phyloP scores from a whole-genome alignment of 768 basidiomycete species.

The Serendipita sp. region DNA sequence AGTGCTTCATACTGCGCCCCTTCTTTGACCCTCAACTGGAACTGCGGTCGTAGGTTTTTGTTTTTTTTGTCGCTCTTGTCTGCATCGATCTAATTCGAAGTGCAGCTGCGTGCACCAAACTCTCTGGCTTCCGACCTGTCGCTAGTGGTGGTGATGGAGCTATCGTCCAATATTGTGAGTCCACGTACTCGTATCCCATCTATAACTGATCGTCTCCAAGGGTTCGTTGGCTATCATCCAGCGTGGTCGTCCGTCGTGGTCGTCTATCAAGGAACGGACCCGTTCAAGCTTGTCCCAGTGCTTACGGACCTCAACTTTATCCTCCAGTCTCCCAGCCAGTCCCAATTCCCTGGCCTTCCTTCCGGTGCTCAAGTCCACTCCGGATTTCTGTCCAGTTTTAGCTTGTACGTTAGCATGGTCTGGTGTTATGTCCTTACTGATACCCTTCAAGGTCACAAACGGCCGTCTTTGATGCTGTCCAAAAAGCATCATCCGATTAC shows the following conservation, averaged over 20 bases:
- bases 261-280: neutral
- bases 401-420: slow-evolving; percentile 10
- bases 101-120: neutral
- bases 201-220: neutral
- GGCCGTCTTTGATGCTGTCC: slow-evolving; percentile 26
- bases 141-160: neutral
- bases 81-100: neutral
- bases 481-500: slow-evolving; percentile 23
- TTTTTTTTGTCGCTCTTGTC: neutral
- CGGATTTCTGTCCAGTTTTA: slow-evolving; percentile 30
- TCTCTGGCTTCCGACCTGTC: neutral
- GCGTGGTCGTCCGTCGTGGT: neutral
- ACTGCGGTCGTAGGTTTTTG: neutral
- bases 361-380: slow-evolving; percentile 28
- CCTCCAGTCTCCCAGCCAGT: slow-evolving; percentile 21
- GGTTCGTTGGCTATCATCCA: neutral
- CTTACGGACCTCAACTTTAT: slow-evolving; percentile 26
- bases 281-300: neutral
- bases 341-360: slow-evolving; percentile 31
- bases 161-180: neutral
- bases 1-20: neutral
- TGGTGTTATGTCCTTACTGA: neutral
- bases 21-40: neutral
- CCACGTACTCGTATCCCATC: no score
- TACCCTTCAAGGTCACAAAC: slow-evolving; percentile 24